Percentiles rank a stretch among this genome's conserved stretches.
Conservation (phyloP, 2,329 filamentous ascomycete species). For the Penicillium brasilianum region DNA sequence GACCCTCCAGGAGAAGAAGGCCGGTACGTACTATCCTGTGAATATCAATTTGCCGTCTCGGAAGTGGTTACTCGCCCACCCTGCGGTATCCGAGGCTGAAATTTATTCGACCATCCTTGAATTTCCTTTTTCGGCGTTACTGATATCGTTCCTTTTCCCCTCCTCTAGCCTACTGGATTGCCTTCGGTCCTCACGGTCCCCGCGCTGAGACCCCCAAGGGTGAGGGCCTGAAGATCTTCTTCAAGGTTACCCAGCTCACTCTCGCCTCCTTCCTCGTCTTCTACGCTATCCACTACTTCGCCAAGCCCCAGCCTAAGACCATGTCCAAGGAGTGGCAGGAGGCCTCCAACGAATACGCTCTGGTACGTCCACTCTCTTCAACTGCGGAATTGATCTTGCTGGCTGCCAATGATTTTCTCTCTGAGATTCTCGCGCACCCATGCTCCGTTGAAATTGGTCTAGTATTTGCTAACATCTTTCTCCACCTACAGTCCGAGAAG, state of each 20-base stretch:
- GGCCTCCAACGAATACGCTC: slow-evolving; percentile 90
- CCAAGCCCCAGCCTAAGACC: slow-evolving; percentile 74
- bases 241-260: slow-evolving; percentile 73
- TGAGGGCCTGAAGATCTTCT: slow-evolving; percentile 78
- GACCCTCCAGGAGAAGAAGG: slow-evolving; percentile 98
- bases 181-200: slow-evolving; percentile 94
- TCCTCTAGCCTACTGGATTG: slow-evolving; percentile 91
- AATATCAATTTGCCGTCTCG: not conserved
- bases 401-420: not conserved
- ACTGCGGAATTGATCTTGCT: not conserved
- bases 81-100: slow-evolving; percentile 27
- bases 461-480: slow-evolving; percentile 25
- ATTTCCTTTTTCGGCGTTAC: slow-evolving; percentile 20
- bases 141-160: slow-evolving; percentile 28
- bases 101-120: slow-evolving; percentile 2
- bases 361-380: slow-evolving; percentile 62
- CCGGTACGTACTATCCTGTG: slow-evolving; percentile 70
- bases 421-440: slow-evolving; percentile 1
- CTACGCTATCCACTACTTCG: slow-evolving; percentile 71
- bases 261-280: slow-evolving; percentile 73
- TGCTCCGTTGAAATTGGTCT: not conserved
- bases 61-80: slow-evolving; percentile 13
- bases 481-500: slow-evolving; percentile 69
- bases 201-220: slow-evolving; percentile 82
- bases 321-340: slow-evolving; percentile 99